Evolutionary conservation across 306 rosid genomes (phyloP).

Genomic region (Potentilla sterilis): DNA sequence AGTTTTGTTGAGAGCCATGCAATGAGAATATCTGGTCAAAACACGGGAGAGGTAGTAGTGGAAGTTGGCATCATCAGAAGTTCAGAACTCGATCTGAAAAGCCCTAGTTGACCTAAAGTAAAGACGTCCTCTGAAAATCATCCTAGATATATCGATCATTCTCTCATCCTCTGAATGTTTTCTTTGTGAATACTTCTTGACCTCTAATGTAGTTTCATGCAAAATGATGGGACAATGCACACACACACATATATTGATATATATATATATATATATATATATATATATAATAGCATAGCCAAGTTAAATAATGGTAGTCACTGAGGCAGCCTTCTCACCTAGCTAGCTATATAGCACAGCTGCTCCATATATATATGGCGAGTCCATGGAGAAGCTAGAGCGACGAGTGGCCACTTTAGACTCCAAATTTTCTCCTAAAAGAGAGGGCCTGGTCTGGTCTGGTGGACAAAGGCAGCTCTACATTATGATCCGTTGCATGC

Average conservation of each 20-base stretch:
- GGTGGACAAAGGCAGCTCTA: background rate
- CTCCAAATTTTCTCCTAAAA: too few relatives aligned
- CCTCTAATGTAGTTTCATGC: background rate
- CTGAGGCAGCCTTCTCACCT: too few relatives aligned
- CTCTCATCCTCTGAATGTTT: background rate
- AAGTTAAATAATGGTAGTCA: background rate
- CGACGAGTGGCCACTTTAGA: too few relatives aligned
- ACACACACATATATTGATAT: too few relatives aligned
- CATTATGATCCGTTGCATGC: background rate
- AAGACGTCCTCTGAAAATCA: background rate
- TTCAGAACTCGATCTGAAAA: background rate
- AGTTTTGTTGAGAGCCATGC: background rate
- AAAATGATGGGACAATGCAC: background rate
- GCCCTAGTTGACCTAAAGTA: background rate
- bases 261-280: too few relatives aligned
- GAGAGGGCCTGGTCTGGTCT: background rate
- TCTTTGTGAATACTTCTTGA: background rate
- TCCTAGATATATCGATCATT: background rate
- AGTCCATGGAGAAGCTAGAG: too few relatives aligned
- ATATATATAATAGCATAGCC: background rate
- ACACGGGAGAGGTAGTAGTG: background rate
- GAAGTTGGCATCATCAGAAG: conserved; percentile 1
- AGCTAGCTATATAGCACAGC: too few relatives aligned
- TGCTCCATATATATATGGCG: too few relatives aligned
- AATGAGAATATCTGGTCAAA: background rate